Percentiles rank a stretch among this genome's conserved stretches.
phyloP scores from a whole-genome alignment of 2,329 filamentous ascomycete genomes.

The Alternaria solani region DNA sequence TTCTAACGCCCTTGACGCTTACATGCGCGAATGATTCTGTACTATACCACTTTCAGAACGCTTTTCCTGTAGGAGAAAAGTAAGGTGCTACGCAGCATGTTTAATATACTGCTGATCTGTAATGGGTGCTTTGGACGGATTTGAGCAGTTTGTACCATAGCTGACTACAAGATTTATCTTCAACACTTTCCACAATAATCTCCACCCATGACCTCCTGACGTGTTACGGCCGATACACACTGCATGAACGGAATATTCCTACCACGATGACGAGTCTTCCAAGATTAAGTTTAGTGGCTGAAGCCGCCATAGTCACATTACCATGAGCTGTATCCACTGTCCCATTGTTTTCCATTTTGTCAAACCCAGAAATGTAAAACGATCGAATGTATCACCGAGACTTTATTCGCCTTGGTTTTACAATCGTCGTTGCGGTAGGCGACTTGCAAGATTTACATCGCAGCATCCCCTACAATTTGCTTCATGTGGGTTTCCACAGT shows the following conservation, averaged over 20 bases:
- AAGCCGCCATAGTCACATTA: conserved; percentile 7
- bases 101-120: conserved; percentile 1
- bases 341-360: background rate
- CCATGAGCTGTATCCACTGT: background rate
- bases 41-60: conserved; percentile 25
- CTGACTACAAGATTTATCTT: conserved; percentile 1
- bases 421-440: background rate
- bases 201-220: background rate
- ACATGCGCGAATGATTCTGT: conserved; percentile 26
- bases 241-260: background rate
- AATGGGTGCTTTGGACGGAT: background rate
- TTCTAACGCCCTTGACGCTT: conserved; percentile 21
- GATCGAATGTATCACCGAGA: background rate
- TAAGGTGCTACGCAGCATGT: background rate
- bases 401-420: background rate
- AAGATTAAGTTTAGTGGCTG: conserved; percentile 2
- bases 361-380: background rate
- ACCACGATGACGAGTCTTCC: background rate
- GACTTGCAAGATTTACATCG: background rate
- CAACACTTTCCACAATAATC: background rate
- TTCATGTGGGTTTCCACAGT: too few species aligned
- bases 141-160: conserved; percentile 6
- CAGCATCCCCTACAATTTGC: too few species aligned
- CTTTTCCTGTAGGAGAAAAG: conserved; percentile 1
- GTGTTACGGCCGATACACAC: background rate